Percentiles rank a stretch among this genome's conserved stretches.
These are phyloP conservation scores for Aureobasidium uvarum DNA, from an alignment of 2,329 filamentous ascomycete species.

Conservation along the genomic window DNA sequence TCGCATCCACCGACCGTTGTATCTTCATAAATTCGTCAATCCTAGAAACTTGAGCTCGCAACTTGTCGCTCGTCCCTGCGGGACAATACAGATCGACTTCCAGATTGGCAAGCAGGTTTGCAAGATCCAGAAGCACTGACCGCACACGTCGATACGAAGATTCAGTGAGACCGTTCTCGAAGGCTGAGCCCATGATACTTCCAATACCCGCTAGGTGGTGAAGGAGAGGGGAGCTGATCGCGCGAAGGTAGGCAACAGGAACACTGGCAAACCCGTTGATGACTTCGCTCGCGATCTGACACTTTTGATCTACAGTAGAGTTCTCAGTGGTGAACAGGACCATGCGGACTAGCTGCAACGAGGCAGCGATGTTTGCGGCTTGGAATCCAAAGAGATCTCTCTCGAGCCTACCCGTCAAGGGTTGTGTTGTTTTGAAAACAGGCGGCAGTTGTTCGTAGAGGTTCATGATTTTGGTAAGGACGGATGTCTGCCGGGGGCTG, in stretches of 20 bases:
- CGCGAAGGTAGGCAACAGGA: conserved; percentile 47
- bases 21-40: conserved; percentile 47
- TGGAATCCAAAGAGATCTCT: conserved; percentile 50
- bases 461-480: conserved; percentile 18
- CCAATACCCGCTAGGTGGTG: conserved; percentile 53
- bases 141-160: conserved; percentile 45
- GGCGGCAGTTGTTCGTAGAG: conserved; percentile 22
- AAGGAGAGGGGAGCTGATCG: conserved; percentile 51
- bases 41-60: conserved; percentile 45
- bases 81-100: conserved; percentile 45
- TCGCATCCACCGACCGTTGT: conserved; percentile 2
- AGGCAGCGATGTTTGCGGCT: conserved; percentile 52
- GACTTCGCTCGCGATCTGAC: conserved; percentile 48
- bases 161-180: conserved; percentile 48
- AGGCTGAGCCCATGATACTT: conserved; percentile 50
- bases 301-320: conserved; percentile 44
- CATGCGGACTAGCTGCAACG: conserved; percentile 51
- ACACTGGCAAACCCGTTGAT: conserved; percentile 47
- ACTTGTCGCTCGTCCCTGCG: conserved; percentile 42
- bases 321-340: conserved; percentile 38
- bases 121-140: conserved; percentile 46
- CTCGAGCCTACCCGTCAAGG: conserved; percentile 5
- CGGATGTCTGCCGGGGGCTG: background rate
- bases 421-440: conserved; percentile 26
- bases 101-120: conserved; percentile 47